Base-by-base conservation (phyloP, 192 early-diverging fungal genomes). In the Bifiguratus adelaidae region DNA sequence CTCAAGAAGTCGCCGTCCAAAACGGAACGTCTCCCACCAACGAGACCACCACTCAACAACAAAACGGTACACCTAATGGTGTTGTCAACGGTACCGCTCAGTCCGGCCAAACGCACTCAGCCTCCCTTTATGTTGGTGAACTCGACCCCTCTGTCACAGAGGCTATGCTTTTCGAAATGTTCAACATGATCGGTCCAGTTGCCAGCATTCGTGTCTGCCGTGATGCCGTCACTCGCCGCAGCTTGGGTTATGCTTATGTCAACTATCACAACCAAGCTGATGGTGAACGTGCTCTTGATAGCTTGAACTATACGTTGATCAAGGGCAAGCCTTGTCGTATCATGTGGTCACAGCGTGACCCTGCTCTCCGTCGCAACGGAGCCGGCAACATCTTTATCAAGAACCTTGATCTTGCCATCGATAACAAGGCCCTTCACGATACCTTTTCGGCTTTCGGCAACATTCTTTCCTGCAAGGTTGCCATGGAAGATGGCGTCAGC, bases 331-430 rank as follows among this genome's bases (percentile, higher is more conserved):
- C 91, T 38, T 95, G 95, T 76, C 90, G 95, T 57, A 99, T 99
- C 74, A 99, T 99, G 95, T 99, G 92, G 93, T 95, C 92, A 30
- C 90, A 99, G 77, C 88, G 95, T 60, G 93, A 99, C 77, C 95
- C 95, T 18, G 78, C 89, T 41, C 69, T 88, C 56, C 92, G 95
- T 70, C 83, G 85, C 56, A 78, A 77, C 48, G 91, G 92, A 33
- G 73, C 75, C 38, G 93, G 93, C 52, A 99, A 99, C 76, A 91
- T 99, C 67, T 99, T 99, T 70, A 99, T 99, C 78, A 99, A 99
- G 79, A 99, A 99, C 82, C 73, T 99, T 42, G 93, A 96, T 72
- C 69, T 80, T 37, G 71, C 88, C 44, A 99, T 99, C 58, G 95
- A 99, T 76, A 92, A 95, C 81, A 95, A 95, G 82, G 91, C 95